A percentile compares a stretch with the other conserved stretches of the same genome.
These are phyloP conservation scores for Tephrocybe rancida DNA, from an alignment of 768 basidiomycete species.

Conservation along the genomic window DNA sequence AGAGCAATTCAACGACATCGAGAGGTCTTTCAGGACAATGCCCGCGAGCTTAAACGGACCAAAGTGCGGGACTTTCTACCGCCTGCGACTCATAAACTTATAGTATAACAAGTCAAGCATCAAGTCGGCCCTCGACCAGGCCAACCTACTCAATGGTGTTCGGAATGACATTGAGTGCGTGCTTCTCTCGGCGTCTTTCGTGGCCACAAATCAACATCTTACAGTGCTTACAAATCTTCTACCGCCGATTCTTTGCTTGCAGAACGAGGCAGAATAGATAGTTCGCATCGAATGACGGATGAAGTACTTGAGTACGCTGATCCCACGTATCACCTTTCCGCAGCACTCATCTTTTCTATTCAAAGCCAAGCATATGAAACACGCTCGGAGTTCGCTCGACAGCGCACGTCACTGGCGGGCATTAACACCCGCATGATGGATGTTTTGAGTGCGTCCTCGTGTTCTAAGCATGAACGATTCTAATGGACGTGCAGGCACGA, in stretches of 20 bases:
- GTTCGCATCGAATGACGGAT: slow-evolving; percentile 93
- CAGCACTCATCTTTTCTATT: slow-evolving; percentile 1
- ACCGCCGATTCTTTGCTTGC: slow-evolving; percentile 84
- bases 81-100: neutral
- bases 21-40: slow-evolving; percentile 88
- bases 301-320: slow-evolving; percentile 76
- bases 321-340: neutral
- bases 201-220: neutral
- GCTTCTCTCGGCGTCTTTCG: neutral
- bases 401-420: slow-evolving; percentile 70
- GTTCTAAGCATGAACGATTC: neutral
- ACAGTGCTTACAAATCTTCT: slow-evolving; percentile 88
- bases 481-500: slow-evolving; percentile 56
- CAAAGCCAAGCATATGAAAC: slow-evolving; percentile 96
- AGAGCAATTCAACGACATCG: slow-evolving; percentile 89
- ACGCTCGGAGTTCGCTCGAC: slow-evolving; percentile 86
- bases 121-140: slow-evolving; percentile 81
- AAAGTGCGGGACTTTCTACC: slow-evolving; percentile 53
- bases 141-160: slow-evolving; percentile 86
- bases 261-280: slow-evolving; percentile 90
- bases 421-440: slow-evolving; percentile 86
- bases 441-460: slow-evolving; percentile 68
- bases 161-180: slow-evolving; percentile 94
- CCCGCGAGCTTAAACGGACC: slow-evolving; percentile 82
- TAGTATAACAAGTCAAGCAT: slow-evolving; percentile 65